A percentile compares a stretch with the other conserved stretches of the same genome.
phyloP scores from a whole-genome alignment of 768 basidiomycete species.

The Tylopilus sp. region DNA sequence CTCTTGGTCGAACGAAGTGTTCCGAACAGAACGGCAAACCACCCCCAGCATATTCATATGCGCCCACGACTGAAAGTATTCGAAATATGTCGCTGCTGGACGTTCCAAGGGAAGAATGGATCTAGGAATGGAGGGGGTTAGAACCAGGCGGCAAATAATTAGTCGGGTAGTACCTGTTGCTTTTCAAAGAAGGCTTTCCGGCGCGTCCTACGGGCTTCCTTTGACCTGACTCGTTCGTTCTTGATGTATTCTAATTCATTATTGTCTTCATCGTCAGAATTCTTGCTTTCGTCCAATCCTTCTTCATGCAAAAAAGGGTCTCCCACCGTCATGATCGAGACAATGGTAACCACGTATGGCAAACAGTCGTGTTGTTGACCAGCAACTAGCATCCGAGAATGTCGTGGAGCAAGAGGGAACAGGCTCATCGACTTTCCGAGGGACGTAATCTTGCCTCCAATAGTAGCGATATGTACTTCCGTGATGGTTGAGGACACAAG shows the following conservation, averaged over 20 bases:
- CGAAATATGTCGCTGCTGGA: conserved; percentile 84
- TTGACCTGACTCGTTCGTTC: conserved; percentile 45
- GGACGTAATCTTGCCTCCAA: conserved; percentile 73
- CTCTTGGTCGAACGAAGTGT: conserved; percentile 90
- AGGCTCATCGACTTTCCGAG: conserved; percentile 90
- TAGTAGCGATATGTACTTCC: conserved; percentile 21
- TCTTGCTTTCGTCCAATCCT: conserved; percentile 45
- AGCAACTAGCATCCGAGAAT: conserved; percentile 92
- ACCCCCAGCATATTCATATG: conserved; percentile 89
- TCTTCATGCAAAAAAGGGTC: conserved; percentile 94
- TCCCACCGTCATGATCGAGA: conserved; percentile 89
- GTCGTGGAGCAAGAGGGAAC: conserved; percentile 92
- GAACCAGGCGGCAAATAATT: background rate
- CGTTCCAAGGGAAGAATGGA: conserved; percentile 76
- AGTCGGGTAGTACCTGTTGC: conserved; percentile 56
- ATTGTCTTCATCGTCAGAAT: conserved; percentile 36
- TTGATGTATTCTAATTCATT: conserved; percentile 43
- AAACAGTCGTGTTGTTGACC: conserved; percentile 85
- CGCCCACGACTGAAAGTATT: conserved; percentile 89
- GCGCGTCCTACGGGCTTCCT: conserved; percentile 55
- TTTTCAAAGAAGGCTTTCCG: conserved; percentile 80
- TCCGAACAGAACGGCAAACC: conserved; percentile 76
- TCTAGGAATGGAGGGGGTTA: conserved; percentile 38
- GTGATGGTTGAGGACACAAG: conserved; percentile 17
- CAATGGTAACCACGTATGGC: conserved; percentile 87